Evolutionary conservation across 768 basidiomycete genomes (phyloP).

Genomic region (Boletus subparvulus): DNA sequence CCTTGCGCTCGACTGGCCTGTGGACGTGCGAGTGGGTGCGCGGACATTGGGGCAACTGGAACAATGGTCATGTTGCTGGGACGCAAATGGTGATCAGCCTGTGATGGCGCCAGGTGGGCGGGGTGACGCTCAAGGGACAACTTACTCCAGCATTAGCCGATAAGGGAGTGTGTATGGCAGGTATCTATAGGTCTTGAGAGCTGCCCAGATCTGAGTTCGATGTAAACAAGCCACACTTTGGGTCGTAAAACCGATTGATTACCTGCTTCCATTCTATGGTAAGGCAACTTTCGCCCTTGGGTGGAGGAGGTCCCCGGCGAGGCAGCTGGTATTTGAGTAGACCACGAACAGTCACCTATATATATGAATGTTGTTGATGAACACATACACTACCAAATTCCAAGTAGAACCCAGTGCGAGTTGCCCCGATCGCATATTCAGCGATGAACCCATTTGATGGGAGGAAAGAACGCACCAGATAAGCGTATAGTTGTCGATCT

Average conservation of each 20-base stretch:
- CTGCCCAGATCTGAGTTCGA: constrained; percentile 64
- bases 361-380: background rate
- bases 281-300: constrained; percentile 72
- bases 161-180: constrained; percentile 59
- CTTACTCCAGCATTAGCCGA: too few relatives aligned
- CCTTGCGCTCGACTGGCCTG: background rate
- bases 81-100: too few relatives aligned
- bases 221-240: background rate
- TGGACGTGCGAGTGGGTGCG: too few relatives aligned
- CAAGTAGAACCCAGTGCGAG: constrained; percentile 72
- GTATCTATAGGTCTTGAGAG: constrained; percentile 70
- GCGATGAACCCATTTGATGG: background rate
- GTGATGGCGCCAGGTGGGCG: too few relatives aligned
- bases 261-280: constrained; percentile 89
- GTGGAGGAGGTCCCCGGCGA: constrained; percentile 77
- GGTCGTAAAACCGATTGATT: background rate
- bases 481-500: constrained; percentile 73
- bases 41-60: too few relatives aligned
- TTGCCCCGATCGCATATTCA: constrained; percentile 47
- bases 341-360: background rate
- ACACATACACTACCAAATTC: constrained; percentile 85
- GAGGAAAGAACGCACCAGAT: constrained; percentile 52
- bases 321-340: constrained; percentile 81
- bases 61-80: too few relatives aligned
- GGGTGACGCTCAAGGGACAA: too few relatives aligned